A percentile compares a stretch with the other conserved stretches of the same genome.
phyloP scores from a whole-genome alignment of 805 yeast species.

The Lipomyces mesembrius region DNA sequence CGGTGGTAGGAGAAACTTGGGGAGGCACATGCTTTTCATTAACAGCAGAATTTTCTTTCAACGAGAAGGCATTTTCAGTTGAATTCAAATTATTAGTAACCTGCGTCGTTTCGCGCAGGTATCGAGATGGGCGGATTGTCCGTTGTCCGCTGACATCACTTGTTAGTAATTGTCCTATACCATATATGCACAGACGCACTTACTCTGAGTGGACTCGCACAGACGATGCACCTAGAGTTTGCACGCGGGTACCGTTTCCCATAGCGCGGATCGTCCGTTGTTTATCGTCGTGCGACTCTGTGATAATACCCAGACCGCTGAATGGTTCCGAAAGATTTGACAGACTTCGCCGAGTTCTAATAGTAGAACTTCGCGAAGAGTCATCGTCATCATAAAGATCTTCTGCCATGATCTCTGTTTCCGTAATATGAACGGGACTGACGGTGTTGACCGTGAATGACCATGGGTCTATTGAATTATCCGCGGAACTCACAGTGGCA shows the following conservation, averaged over 20 bases:
- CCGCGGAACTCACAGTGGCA: constrained; percentile 16
- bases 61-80: constrained; percentile 5
- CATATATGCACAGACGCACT: neutral
- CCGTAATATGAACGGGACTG: constrained; percentile 4
- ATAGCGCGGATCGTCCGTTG: constrained; percentile 16
- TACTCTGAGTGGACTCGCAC: constrained; percentile 20
- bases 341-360: neutral
- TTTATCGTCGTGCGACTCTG: constrained; percentile 11
- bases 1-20: constrained; percentile 6
- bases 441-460: constrained; percentile 26
- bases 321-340: constrained; percentile 14
- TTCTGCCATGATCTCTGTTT: constrained; percentile 14
- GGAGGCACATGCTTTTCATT: constrained; percentile 23
- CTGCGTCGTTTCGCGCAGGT: constrained; percentile 17
- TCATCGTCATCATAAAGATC: constrained; percentile 7
- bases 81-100: constrained; percentile 9
- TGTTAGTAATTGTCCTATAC: neutral
- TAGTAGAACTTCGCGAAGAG: constrained; percentile 4
- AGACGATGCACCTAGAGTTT: constrained; percentile 9
- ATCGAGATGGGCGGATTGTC: constrained; percentile 23
- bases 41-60: constrained; percentile 6
- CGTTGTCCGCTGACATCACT: constrained; percentile 11
- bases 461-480: constrained; percentile 19
- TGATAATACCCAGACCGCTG: constrained; percentile 1
- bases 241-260: constrained; percentile 6